phyloP scores from a whole-genome alignment of 83 land plant genomes.

The Diphasiastrum complanatum region DNA sequence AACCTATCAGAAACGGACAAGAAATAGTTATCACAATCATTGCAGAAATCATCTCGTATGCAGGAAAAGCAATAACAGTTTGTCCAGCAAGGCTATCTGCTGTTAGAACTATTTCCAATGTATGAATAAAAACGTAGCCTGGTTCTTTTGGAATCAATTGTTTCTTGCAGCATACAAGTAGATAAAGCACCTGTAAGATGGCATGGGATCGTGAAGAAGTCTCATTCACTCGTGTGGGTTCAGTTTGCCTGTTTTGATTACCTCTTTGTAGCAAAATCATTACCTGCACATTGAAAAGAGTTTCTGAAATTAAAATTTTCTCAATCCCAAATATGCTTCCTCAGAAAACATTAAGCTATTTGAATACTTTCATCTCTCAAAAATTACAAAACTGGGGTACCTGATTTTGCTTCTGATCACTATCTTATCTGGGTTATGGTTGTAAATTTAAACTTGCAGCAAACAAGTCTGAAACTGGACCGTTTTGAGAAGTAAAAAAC shows the following conservation, averaged over 20 bases:
- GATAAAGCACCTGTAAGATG: conserved; percentile 63
- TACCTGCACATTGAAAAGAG: conserved; percentile 42
- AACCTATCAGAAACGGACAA: conserved; percentile 39
- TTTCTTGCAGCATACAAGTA: too few species aligned
- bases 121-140: not conserved
- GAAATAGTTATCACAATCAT: not conserved
- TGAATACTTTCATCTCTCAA: too few species aligned
- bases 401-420: too few species aligned
- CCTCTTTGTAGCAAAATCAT: conserved; percentile 89
- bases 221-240: conserved; percentile 87
- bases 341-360: too few species aligned
- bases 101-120: not conserved
- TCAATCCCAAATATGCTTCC: too few species aligned
- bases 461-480: too few species aligned
- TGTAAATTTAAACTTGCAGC: too few species aligned
- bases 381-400: too few species aligned
- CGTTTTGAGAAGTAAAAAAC: too few species aligned
- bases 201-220: conserved; percentile 97
- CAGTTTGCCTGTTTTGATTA: conserved; percentile 77
- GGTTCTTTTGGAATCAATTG: too few species aligned
- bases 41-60: not conserved
- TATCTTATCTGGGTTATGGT: too few species aligned
- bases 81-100: not conserved
- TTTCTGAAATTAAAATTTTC: too few species aligned
- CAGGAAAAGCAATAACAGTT: not conserved